These are phyloP conservation scores for Aphelidium insulamus DNA, from an alignment of 371 early-diverging fungal genomes.

Conservation along the genomic window DNA sequence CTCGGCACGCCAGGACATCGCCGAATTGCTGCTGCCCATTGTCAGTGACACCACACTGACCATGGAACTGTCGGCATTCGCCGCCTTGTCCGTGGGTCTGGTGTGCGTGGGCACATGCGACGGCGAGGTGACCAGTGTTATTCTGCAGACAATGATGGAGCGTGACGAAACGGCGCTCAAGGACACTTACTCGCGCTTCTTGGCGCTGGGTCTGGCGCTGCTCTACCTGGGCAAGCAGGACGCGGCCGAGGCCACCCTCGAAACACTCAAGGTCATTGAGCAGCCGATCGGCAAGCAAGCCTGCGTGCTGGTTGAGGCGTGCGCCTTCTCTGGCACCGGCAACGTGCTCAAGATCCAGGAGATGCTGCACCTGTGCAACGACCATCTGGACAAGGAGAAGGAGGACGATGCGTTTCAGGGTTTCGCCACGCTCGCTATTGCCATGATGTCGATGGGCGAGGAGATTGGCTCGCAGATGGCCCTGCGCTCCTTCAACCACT, in stretches of 20 bases:
- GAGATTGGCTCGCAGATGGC: slow-evolving; percentile 91
- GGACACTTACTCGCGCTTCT: slow-evolving; percentile 60
- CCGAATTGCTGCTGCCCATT: slow-evolving; percentile 57
- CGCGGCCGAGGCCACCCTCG: slow-evolving; percentile 66
- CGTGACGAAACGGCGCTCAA: slow-evolving; percentile 60
- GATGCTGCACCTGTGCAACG: slow-evolving; percentile 82
- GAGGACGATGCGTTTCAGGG: slow-evolving; percentile 68
- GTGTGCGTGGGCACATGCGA: slow-evolving; percentile 78
- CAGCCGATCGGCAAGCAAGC: slow-evolving; percentile 74
- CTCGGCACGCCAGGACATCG: slow-evolving; percentile 58
- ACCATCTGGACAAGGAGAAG: slow-evolving; percentile 68
- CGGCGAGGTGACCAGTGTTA: slow-evolving; percentile 73
- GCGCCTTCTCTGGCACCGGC: slow-evolving; percentile 84
- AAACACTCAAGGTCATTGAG: slow-evolving; percentile 82
- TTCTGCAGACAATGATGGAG: slow-evolving; percentile 87
- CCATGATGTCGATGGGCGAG: slow-evolving; percentile 89
- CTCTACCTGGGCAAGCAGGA: slow-evolving; percentile 77
- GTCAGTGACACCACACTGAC: slow-evolving; percentile 54
- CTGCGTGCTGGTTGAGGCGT: slow-evolving; percentile 54
- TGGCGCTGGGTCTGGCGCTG: slow-evolving; percentile 76
- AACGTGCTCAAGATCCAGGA: slow-evolving; percentile 89
- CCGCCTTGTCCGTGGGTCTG: slow-evolving; percentile 74
- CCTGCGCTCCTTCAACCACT: slow-evolving; percentile 75
- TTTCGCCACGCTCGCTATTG: slow-evolving; percentile 87
- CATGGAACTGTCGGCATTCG: slow-evolving; percentile 77